Evolutionary conservation across 1,284 basidiomycete species (phyloP).

Genomic region (Takashimella koratensis): DNA sequence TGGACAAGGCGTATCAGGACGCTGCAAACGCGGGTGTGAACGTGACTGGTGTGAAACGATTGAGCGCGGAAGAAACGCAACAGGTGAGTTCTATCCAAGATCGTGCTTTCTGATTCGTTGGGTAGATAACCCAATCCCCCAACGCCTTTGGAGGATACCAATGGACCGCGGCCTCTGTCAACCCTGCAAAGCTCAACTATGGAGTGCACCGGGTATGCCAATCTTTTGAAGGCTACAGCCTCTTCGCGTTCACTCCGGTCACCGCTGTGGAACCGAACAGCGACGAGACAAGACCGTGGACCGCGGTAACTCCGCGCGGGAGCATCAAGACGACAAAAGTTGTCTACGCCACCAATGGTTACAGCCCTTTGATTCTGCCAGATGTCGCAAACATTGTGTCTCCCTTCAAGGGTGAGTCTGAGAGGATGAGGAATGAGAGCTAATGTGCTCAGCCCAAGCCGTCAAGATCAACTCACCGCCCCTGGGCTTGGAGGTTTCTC

Average conservation of each 20-base stretch:
- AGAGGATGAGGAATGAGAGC: background rate
- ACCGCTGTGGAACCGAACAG: background rate
- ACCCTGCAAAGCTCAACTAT: slow-evolving; percentile 36
- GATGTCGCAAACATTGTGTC: slow-evolving; percentile 27
- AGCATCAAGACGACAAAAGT: slow-evolving; percentile 20
- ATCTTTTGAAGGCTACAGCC: slow-evolving; percentile 20
- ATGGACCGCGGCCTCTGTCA: slow-evolving; percentile 37
- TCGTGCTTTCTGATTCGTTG: too few relatives aligned
- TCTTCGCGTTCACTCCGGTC: slow-evolving; percentile 15
- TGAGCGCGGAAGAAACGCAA: slow-evolving; percentile 11
- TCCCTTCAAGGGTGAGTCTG: slow-evolving; percentile 20
- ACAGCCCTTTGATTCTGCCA: slow-evolving; percentile 21
- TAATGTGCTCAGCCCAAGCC: slow-evolving; percentile 28
- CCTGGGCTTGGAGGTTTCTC: slow-evolving; percentile 14
- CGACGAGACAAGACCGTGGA: slow-evolving; percentile 8
- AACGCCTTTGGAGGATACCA: slow-evolving; percentile 15
- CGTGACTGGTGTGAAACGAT: slow-evolving; percentile 5
- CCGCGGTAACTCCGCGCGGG: slow-evolving; percentile 32
- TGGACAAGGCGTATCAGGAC: slow-evolving; percentile 18
- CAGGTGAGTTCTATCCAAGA: background rate
- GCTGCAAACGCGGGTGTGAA: slow-evolving; percentile 13
- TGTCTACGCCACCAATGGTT: slow-evolving; percentile 35
- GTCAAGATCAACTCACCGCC: slow-evolving; percentile 28
- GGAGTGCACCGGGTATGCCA: slow-evolving; percentile 25
- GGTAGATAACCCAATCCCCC: slow-evolving; percentile 11